A percentile compares a stretch with the other conserved stretches of the same genome.
phyloP scores from a whole-genome alignment of 345 rosid species.

The Syzygium aromaticum region DNA sequence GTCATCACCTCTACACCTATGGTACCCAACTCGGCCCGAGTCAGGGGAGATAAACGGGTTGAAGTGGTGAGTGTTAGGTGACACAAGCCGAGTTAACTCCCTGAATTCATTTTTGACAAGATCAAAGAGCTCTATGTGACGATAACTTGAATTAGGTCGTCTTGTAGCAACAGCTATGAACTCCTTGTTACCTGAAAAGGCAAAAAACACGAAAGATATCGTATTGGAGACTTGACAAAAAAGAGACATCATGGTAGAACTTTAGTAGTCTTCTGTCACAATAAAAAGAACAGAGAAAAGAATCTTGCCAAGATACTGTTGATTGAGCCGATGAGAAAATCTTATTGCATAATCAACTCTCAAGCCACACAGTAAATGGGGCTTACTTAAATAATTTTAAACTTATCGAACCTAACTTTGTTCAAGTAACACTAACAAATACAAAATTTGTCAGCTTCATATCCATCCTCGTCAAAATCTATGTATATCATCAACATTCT shows the following conservation, averaged over 20 bases:
- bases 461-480: not conserved
- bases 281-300: not conserved
- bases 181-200: conserved; percentile 22
- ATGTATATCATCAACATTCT: not conserved
- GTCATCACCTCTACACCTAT: conserved; percentile 53
- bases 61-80: conserved; percentile 62
- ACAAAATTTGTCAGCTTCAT: not conserved
- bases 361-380: not conserved
- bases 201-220: not conserved
- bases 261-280: not conserved
- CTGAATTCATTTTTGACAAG: conserved; percentile 35
- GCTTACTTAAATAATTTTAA: not conserved
- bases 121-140: conserved; percentile 77
- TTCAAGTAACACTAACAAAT: not conserved
- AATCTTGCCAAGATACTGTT: not conserved
- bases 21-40: conserved; percentile 67
- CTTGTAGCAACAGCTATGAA: conserved; percentile 82
- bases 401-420: not conserved
- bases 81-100: conserved; percentile 61
- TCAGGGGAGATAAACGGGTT: conserved; percentile 89
- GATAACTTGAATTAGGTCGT: conserved; percentile 44
- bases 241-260: not conserved
- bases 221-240: not conserved
- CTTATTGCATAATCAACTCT: not conserved
- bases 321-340: not conserved